These are phyloP conservation scores for Cucurbita ficifolia DNA, from an alignment of 306 rosid species.

Conservation along the genomic window DNA sequence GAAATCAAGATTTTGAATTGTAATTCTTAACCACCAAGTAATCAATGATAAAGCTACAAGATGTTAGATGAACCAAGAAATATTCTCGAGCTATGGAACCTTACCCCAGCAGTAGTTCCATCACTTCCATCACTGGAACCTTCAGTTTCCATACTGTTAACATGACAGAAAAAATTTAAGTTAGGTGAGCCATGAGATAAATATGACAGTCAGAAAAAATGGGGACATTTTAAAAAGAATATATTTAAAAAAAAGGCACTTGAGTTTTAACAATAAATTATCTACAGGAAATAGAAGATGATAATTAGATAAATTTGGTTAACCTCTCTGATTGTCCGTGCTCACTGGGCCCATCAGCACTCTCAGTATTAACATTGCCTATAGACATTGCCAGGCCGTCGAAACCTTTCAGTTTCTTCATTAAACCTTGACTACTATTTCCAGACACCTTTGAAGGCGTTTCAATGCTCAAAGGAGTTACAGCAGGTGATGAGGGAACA, in stretches of 20 bases:
- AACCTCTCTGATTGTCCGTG: slow-evolving; percentile 63
- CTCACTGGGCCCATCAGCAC: slow-evolving; percentile 46
- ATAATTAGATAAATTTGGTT: slow-evolving; percentile 7
- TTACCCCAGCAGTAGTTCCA: slow-evolving; percentile 62
- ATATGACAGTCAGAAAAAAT: not conserved
- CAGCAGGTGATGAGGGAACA: slow-evolving; percentile 54
- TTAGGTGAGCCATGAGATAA: slow-evolving; percentile 11
- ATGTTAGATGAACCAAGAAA: slow-evolving; percentile 1
- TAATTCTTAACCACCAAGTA: not conserved
- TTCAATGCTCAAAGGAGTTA: slow-evolving; percentile 39
- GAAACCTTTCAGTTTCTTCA: slow-evolving; percentile 71
- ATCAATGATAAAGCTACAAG: slow-evolving; percentile 2
- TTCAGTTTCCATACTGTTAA: slow-evolving; percentile 53
- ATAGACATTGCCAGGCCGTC: slow-evolving; percentile 94
- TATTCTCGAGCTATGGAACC: slow-evolving; percentile 5
- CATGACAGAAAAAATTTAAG: slow-evolving; percentile 15
- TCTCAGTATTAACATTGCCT: slow-evolving; percentile 56
- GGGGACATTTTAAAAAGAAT: not conserved
- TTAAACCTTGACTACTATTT: slow-evolving; percentile 51
- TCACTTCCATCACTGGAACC: slow-evolving; percentile 84
- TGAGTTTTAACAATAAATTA: not conserved
- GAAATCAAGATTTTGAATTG: not conserved
- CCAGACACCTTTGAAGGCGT: slow-evolving; percentile 68
- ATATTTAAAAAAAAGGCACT: no score
- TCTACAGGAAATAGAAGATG: not conserved